Percentiles rank a stretch among this genome's conserved stretches.
Conservation (phyloP, 805 yeast genomes). For the Helenozyma baotianmanensis region DNA sequence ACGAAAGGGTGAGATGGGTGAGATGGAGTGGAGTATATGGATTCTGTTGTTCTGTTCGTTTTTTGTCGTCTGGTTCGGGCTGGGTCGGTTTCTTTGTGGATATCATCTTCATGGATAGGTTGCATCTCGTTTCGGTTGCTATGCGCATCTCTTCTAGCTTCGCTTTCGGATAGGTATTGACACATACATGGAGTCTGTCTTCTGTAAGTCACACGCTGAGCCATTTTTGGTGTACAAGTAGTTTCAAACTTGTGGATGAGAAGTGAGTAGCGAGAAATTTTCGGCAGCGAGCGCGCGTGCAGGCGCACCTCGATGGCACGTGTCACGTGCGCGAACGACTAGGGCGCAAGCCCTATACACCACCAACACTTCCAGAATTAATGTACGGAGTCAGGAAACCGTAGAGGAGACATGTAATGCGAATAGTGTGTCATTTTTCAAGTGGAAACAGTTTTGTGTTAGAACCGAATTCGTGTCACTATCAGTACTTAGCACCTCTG, state of each 20-base stretch:
- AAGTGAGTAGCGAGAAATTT: slow-evolving; percentile 10
- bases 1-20: background rate
- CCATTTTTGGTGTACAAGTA: slow-evolving; percentile 53
- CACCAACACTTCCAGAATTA: too few species aligned
- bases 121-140: too few species aligned
- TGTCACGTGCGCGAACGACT: slow-evolving; percentile 2
- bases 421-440: too few species aligned
- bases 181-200: slow-evolving; percentile 35
- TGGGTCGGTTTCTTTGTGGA: too few species aligned
- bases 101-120: too few species aligned
- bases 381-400: slow-evolving; percentile 1
- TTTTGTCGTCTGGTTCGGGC: background rate
- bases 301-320: slow-evolving; percentile 9
- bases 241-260: slow-evolving; percentile 3
- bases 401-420: background rate
- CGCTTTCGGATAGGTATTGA: too few species aligned
- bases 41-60: too few species aligned
- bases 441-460: too few species aligned
- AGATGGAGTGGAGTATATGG: background rate
- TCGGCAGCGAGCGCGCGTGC: slow-evolving; percentile 10
- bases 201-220: slow-evolving; percentile 63
- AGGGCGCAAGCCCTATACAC: slow-evolving; percentile 17
- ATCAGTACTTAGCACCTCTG: too few species aligned
- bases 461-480: too few species aligned
- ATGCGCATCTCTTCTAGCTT: too few species aligned